Evolutionary conservation across 257 asterid genomes (phyloP), one percentile per base, ranked within the genome.

Genomic region (Lithospermum erythrorhizon): DNA sequence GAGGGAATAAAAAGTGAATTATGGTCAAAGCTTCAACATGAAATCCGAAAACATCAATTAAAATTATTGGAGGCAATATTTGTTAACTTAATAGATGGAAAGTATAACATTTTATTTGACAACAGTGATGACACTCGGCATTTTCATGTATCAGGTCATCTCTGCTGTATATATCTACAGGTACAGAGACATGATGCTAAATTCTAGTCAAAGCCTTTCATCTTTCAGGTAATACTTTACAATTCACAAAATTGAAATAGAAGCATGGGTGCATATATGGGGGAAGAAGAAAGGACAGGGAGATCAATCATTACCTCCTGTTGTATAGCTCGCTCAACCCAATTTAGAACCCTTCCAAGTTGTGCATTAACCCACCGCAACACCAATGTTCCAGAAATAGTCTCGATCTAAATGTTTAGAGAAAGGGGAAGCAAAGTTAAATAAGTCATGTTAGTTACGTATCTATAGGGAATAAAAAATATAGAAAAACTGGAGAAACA

Each of bases 311-410:
- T 66, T 79, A 91, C 98, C 96, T 91, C 98, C 70, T 88, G 96
- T 63, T 84, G 88, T 72, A 88, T 72, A 67, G 88, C 96, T 64
- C 98, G 90, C 75, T 86, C 95, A 72, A 87, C 94, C 98, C 98
- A 91, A 69, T 80, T 81, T 64, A 81, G 72, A 63, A 91, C 76
- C 79, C 96, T 84, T 57, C 87, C 87, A 69, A 91, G 95, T 70
- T 91, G 98, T 17, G 98, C 75, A 75, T 91, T 91, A 69, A 91
- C 87, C 98, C 98, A 91, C 59, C 98, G 88, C 72, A 86, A 79
- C 69, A 91, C 98, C 90, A 91, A 79, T 20, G 98, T 91, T 62
- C 98, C 96, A 70, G 98, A 91, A 70, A 73, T 70, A 58, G 81
- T 80, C 67, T 86, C 95, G 70, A 91, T 86, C 98, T 91, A 77